Evolutionary conservation across 176 grass and related monocot species (phyloP).

Genomic region (Oryza meyeriana): DNA sequence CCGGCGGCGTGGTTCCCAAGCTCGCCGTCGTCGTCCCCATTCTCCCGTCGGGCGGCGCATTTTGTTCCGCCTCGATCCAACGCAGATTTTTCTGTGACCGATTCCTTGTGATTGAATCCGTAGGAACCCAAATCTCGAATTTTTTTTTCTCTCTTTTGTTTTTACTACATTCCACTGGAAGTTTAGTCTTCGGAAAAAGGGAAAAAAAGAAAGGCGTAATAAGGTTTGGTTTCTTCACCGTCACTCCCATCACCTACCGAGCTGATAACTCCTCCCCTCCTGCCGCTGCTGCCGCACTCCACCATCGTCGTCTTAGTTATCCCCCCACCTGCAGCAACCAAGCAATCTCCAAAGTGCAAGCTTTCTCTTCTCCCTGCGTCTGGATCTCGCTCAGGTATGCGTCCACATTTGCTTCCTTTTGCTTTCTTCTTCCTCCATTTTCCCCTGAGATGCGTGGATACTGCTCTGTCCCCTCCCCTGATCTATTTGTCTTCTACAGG

Average conservation of each 20-base stretch:
- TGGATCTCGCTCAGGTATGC: not conserved
- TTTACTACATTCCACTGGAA: not conserved
- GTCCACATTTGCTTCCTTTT: not conserved
- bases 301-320: not conserved
- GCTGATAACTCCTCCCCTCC: conserved; percentile 35
- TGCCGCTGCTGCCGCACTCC: not conserved
- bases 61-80: no score
- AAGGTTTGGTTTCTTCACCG: conserved; percentile 18
- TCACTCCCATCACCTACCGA: conserved; percentile 39
- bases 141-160: not conserved
- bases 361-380: not conserved
- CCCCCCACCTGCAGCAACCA: not conserved
- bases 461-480: not conserved
- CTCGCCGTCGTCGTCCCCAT: no score
- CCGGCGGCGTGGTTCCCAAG: no score
- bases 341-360: conserved; percentile 16
- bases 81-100: not conserved
- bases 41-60: not conserved
- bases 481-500: not conserved
- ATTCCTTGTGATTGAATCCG: not conserved
- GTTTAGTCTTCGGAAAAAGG: not conserved
- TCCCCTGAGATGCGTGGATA: not conserved
- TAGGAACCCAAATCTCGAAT: not conserved
- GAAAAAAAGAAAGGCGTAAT: not conserved
- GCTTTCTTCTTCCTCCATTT: not conserved